These are phyloP conservation scores for Paecilomyces fulvus DNA, from an alignment of 2,329 filamentous ascomycete species.

Conservation along the genomic window DNA sequence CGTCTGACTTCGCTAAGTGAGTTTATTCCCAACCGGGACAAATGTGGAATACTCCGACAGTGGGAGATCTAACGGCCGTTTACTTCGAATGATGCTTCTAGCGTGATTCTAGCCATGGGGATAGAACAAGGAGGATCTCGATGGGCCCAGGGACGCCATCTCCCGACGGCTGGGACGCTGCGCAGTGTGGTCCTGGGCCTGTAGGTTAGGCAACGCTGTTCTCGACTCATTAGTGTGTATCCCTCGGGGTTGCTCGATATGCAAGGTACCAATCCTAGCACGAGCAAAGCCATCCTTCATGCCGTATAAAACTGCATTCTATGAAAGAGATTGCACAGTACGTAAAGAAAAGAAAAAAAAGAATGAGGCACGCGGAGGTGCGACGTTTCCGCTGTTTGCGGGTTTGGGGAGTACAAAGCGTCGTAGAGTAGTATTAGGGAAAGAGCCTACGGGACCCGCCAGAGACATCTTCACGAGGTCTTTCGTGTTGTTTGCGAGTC, in stretches of 20 bases:
- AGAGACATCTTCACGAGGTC: background rate
- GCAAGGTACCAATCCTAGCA: background rate
- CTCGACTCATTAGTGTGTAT: background rate
- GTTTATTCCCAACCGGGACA: background rate
- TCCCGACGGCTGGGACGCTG: background rate
- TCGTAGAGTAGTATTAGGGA: background rate
- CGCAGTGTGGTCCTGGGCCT: background rate
- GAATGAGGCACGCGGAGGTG: background rate
- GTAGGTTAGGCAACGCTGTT: background rate
- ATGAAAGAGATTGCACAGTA: background rate
- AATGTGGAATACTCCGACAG: background rate
- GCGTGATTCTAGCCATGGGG: slow-evolving; percentile 17
- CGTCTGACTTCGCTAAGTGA: background rate
- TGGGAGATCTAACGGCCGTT: background rate
- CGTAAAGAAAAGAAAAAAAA: background rate
- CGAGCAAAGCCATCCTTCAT: background rate
- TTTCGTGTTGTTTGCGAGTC: background rate
- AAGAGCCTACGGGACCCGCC: background rate
- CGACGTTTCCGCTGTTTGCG: background rate
- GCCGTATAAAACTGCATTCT: background rate
- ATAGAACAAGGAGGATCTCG: background rate
- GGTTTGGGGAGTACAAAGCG: background rate
- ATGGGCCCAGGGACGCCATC: background rate
- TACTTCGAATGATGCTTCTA: slow-evolving; percentile 11
- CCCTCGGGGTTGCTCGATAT: background rate